Conservation (phyloP, 2,329 filamentous ascomycete genomes). For the Exophiala dermatitidis region DNA sequence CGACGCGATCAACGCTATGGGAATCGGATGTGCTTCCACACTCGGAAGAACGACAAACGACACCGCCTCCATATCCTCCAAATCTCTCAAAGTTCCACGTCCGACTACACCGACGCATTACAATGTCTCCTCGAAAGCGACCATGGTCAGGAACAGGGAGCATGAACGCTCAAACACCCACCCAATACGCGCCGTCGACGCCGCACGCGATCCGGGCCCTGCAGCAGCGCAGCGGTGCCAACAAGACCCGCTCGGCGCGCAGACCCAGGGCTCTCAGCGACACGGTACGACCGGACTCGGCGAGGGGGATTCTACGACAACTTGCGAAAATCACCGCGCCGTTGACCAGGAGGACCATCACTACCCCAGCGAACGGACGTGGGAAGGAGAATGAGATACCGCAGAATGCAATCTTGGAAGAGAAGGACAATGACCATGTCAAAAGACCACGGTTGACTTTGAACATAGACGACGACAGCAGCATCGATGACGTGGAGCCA, state of each 20-base stretch:
- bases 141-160: slow-evolving; percentile 10
- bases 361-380: slow-evolving; percentile 39
- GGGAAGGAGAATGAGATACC: slow-evolving; percentile 27
- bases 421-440: slow-evolving; percentile 41
- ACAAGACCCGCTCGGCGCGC: slow-evolving; percentile 21
- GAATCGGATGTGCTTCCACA: too few relatives aligned
- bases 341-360: slow-evolving; percentile 40
- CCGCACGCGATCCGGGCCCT: slow-evolving; percentile 50
- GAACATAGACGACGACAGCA: slow-evolving; percentile 37
- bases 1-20: too few relatives aligned
- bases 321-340: slow-evolving; percentile 49
- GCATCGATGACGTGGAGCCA: slow-evolving; percentile 35
- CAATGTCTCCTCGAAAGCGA: slow-evolving; percentile 23
- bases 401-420: background rate
- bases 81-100: too few relatives aligned
- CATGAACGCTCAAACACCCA: slow-evolving; percentile 24
- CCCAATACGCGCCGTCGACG: slow-evolving; percentile 43
- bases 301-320: slow-evolving; percentile 48
- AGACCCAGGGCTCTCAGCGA: slow-evolving; percentile 12
- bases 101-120: background rate
- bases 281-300: slow-evolving; percentile 46
- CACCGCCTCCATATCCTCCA: too few relatives aligned
- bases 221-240: slow-evolving; percentile 39
- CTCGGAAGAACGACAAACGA: too few relatives aligned
- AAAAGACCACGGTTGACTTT: slow-evolving; percentile 37